These are phyloP conservation scores for Coniferiporia sulphurascens DNA, from an alignment of 1,284 basidiomycete genomes.

Conservation along the genomic window DNA sequence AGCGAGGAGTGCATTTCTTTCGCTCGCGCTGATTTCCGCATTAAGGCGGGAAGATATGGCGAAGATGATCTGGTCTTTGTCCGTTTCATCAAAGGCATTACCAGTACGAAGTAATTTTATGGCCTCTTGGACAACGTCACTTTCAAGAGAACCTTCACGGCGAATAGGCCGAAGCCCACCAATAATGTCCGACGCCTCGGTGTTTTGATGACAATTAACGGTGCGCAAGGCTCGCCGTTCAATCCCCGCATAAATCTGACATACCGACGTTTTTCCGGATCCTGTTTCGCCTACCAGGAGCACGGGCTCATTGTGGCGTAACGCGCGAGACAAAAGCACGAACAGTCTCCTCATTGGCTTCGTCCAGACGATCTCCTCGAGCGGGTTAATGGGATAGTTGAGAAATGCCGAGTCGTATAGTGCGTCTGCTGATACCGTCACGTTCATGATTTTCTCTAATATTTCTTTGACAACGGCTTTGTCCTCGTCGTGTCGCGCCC, in stretches of 20 bases:
- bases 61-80: constrained; percentile 33
- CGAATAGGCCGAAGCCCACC: constrained; percentile 93
- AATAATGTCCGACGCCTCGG: constrained; percentile 97
- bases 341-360: constrained; percentile 90
- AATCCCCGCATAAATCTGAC: constrained; percentile 81
- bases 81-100: constrained; percentile 27
- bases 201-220: constrained; percentile 98
- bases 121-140: constrained; percentile 43
- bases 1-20: constrained; percentile 22
- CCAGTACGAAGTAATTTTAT: constrained; percentile 37
- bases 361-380: constrained; percentile 79
- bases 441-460: constrained; percentile 88
- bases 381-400: constrained; percentile 49
- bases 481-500: constrained; percentile 82
- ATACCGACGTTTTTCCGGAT: constrained; percentile 96
- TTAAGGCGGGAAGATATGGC: constrained; percentile 36
- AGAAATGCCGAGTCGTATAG: constrained; percentile 68
- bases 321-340: constrained; percentile 75
- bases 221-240: constrained; percentile 61
- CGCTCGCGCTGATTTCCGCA: constrained; percentile 26
- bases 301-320: constrained; percentile 91
- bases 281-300: constrained; percentile 98
- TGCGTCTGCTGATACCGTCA: constrained; percentile 68
- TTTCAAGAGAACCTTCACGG: constrained; percentile 55
- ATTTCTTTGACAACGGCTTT: constrained; percentile 88